Evolutionary conservation across 441 rosid species (phyloP), one percentile per base, ranked within the genome.

Genomic region (Geranium incanum): DNA sequence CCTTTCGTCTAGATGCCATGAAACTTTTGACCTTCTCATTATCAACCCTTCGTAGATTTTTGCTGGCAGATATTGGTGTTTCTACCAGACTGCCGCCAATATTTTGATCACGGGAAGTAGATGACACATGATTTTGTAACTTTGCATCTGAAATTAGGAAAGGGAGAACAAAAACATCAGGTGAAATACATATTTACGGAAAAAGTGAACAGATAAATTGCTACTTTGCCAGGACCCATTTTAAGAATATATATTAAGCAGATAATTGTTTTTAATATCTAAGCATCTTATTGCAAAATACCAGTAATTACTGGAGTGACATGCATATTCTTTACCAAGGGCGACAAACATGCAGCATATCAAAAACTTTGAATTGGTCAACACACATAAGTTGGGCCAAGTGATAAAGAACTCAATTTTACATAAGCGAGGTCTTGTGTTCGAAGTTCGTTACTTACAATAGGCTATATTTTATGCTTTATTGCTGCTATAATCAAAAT

Each of bases 131-230:
- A 36, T 72, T 70, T 69, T 67, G 64, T 0, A 68, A 45, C 5
- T 67, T 78, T 39, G 74, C 71, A 83, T 80, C 87, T 85, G 83
- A 74, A 68, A 38, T 57, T 57, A 57, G 63, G 63, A 57, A 57
- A 57, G 21, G 8, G 6, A 16, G 12, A 13, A 48, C 1, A 66
- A 70, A 67, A 69, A 15, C 28, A 67, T 43, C 33, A 69, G 62
- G 28, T 36, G 16, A 13, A 21, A n/a, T 19, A 15, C 5, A 28
- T 6, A 6, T 33, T 38, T 19, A 63, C 33, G 9, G 7, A 21
- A 23, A 63, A 70, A 23, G 38, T 48, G 15, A 48, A 48, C 28
- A 7, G 15, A 43, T 8, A 41, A 65, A n/a, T 66, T 23, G 43
- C 15, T 11, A 66, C 38, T 12, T 16, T 67, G 1, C 7, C 15